A percentile compares a stretch with the other conserved stretches of the same genome.
phyloP scores from a whole-genome alignment of 2,329 filamentous ascomycete genomes.

The Trichoderma polysporum region DNA sequence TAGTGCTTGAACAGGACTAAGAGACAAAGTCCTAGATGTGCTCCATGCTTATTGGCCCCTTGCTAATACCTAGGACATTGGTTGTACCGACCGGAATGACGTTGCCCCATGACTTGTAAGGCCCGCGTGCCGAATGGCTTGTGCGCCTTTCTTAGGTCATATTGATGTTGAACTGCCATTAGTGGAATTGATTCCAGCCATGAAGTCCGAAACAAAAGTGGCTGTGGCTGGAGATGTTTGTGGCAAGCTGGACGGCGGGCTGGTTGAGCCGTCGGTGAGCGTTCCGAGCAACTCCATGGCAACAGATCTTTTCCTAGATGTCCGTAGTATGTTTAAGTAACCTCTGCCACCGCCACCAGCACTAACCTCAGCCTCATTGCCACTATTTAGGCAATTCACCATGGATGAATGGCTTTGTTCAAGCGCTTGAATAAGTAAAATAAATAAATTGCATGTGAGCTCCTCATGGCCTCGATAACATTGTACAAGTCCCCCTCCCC shows the following conservation, averaged over 20 bases:
- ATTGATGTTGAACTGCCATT: neutral
- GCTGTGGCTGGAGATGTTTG: neutral
- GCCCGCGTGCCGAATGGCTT: neutral
- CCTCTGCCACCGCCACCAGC: slow-evolving; percentile 3
- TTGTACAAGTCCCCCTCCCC: neutral
- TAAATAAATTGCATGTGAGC: neutral
- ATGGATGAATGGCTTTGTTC: neutral
- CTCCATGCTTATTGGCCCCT: neutral
- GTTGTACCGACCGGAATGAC: slow-evolving; percentile 7
- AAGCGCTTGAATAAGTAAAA: neutral
- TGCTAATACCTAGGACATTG: neutral
- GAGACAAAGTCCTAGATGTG: slow-evolving; percentile 7
- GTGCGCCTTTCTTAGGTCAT: neutral
- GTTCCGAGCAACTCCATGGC: neutral
- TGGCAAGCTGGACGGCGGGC: neutral
- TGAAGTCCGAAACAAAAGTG: neutral
- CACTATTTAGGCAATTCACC: too few species aligned
- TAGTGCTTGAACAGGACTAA: neutral
- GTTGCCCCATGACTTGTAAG: slow-evolving; percentile 15
- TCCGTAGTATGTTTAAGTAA: neutral
- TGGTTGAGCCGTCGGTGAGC: slow-evolving; percentile 6
- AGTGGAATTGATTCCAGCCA: neutral
- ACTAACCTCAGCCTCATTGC: neutral
- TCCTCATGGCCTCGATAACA: neutral
- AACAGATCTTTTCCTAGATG: neutral